Conservation (phyloP, 306 rosid species). For the Potentilla sterilis region DNA sequence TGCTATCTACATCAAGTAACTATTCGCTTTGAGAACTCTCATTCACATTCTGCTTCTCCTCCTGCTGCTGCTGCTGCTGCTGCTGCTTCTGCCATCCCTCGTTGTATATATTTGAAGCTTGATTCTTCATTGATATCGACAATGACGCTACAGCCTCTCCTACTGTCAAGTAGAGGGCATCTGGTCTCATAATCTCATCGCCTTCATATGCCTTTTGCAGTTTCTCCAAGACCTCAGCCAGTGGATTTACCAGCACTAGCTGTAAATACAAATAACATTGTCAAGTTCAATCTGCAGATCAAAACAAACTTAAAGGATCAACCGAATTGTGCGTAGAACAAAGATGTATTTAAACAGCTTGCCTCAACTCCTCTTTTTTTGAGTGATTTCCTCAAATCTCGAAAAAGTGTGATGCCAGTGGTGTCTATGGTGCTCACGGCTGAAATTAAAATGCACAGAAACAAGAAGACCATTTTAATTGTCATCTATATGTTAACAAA, state of each 20-base stretch:
- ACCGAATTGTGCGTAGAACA: not conserved
- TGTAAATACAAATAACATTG: slow-evolving; percentile 18
- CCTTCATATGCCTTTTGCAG: slow-evolving; percentile 51
- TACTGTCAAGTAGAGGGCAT: slow-evolving; percentile 62
- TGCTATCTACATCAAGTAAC: not conserved
- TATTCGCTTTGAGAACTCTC: not conserved
- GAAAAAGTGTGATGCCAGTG: slow-evolving; percentile 73
- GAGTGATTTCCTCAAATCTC: slow-evolving; percentile 53
- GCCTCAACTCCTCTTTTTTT: slow-evolving; percentile 59
- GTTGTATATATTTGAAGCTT: slow-evolving; percentile 26
- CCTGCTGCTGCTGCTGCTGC: not conserved
- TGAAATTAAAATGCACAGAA: slow-evolving; percentile 31
- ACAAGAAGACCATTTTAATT: not conserved
- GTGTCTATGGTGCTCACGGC: slow-evolving; percentile 89
- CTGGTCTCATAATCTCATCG: slow-evolving; percentile 35
- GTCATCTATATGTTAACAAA: not conserved
- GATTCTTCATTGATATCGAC: slow-evolving; percentile 44
- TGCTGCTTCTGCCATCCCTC: slow-evolving; percentile 23
- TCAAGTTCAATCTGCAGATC: not conserved
- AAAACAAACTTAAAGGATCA: slow-evolving; percentile 6
- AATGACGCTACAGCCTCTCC: slow-evolving; percentile 72
- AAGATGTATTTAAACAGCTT: slow-evolving; percentile 22
- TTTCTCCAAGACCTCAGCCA: slow-evolving; percentile 78
- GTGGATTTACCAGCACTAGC: slow-evolving; percentile 89
- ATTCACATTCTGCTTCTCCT: not conserved